Evolutionary conservation across 2,329 filamentous ascomycete genomes (phyloP), one percentile per base, ranked within the genome.

Genomic region (Leptodontidium sp.): DNA sequence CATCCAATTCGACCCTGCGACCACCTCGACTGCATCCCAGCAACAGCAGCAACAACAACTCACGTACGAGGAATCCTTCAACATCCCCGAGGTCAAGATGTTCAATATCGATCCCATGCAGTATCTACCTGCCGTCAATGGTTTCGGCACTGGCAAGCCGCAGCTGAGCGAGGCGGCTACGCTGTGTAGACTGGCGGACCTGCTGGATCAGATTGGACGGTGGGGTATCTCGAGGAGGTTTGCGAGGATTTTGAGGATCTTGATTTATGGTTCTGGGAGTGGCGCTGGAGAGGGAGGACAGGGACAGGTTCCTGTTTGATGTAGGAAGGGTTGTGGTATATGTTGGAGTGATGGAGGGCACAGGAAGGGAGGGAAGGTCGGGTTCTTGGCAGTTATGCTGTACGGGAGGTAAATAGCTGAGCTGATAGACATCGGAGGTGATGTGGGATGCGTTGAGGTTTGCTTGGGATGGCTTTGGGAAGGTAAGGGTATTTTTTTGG

Each of bases 81-180:
- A 68, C 17, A 61, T 71, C 21, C 67, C 67, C 12, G 67, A 68
- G 35, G 57, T 66, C 32, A 59, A 61, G 29, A 63, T 65, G 35
- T 57, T 69, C 26, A 64, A 64, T 38, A 58, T 63, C 21, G 57
- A 63, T 58, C 57, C 49, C 4, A 45, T 66, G 55, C 53, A 66
- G n/a, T 66, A 58, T 14, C 17, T 66, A n/a, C 64, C 61, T 12
- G 61, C 45, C 8, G 47, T 50, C n/a, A 64, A 64, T 53, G 61
- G 61, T 9, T 64, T 52, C 15, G 61, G 47, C 4, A 64, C 61
- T 2, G 61, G 61, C 5, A 64, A 64, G 61, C 61, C 61, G 32
- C 29, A 52, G 47, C 38, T 64, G 40, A 66, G 24, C 8, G 64
- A 66, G 55, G 64, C 64, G 53, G 53, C 53, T 47, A 59, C 53